Base-by-base conservation (phyloP, 768 basidiomycete species). In the Rubroboletus pulcherrimus region DNA sequence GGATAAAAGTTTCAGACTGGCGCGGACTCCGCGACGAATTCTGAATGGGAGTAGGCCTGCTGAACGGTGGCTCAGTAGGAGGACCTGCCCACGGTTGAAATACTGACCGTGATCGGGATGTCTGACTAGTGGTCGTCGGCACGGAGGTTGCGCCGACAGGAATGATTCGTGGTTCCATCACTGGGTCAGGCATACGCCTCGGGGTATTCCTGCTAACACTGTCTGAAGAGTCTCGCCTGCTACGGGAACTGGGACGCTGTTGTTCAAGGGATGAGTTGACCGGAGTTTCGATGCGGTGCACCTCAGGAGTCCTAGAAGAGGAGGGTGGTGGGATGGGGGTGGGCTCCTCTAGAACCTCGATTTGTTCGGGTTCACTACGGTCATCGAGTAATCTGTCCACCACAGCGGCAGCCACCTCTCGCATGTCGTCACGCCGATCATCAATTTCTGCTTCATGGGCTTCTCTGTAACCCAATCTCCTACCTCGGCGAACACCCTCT, bases 401-500 rank as follows among this genome's bases (percentile, higher is more conserved):
- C 24, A 54, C 40, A 11, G 26, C 55, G 8, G 48, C 9, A 30
- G 69, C 65, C 12, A 63, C 58, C 2, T 66, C 61, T 7, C 45
- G 53, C 60, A 71, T 48, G 1, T 64, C 59, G 8, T 54, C 46
- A 11, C 43, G 60, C 29, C 39, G 58, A 14, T 63, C 59, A 2
- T 66, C 59, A 3, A 51, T 17, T 29, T 30, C 64, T 9, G 35
- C 12, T 1, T 62, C 62, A 38, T 67, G 63, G 7, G 57, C 65
- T 19, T 74, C 71, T 38, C 66, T 60, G 30, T 63, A 60, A 7
- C 63, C 72, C 44, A 76, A 55, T 35, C 55, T 62, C 35, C 74
- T 63, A 5, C 73, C 69, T 10, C 74, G 63, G 34, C 71, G 66
- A 37, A 74, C 77, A 50, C 83, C 84, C 59, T 82, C 77, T 59